Evolutionary conservation across 441 rosid species (phyloP).

Genomic region (Geranium incanum): DNA sequence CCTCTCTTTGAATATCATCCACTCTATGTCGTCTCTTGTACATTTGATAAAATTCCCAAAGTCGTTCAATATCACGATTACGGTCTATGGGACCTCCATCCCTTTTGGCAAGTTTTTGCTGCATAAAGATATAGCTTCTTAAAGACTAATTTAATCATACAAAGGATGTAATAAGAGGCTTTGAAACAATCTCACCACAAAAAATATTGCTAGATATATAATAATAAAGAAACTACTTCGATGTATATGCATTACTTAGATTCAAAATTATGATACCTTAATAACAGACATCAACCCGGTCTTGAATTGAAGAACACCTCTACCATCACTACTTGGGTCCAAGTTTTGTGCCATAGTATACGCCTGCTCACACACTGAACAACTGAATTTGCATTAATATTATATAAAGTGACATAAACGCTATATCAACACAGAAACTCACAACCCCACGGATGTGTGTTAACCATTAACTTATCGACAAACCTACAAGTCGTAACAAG

Average conservation of each 20-base stretch:
- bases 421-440: conserved; percentile 1
- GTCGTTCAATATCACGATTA: conserved; percentile 67
- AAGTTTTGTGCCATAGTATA: conserved; percentile 87
- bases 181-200: conserved; percentile 1
- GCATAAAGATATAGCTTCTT: conserved; percentile 31
- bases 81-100: conserved; percentile 81
- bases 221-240: conserved; percentile 8
- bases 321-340: conserved; percentile 91
- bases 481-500: background rate
- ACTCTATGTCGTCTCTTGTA: conserved; percentile 74
- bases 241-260: conserved; percentile 12
- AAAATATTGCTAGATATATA: conserved; percentile 3
- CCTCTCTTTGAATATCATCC: conserved; percentile 87
- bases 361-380: conserved; percentile 93
- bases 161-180: background rate
- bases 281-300: conserved; percentile 95
- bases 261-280: conserved; percentile 42
- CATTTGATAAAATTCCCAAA: conserved; percentile 76
- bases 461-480: conserved; percentile 14
- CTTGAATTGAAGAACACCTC: conserved; percentile 99
- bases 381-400: conserved; percentile 4
- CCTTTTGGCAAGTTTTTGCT: conserved; percentile 96
- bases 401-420: background rate
- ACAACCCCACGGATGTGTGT: conserved; percentile 5
- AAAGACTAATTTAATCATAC: background rate